phyloP scores from a whole-genome alignment of 2,329 filamentous ascomycete species.

The Sporothrix curviconia region DNA sequence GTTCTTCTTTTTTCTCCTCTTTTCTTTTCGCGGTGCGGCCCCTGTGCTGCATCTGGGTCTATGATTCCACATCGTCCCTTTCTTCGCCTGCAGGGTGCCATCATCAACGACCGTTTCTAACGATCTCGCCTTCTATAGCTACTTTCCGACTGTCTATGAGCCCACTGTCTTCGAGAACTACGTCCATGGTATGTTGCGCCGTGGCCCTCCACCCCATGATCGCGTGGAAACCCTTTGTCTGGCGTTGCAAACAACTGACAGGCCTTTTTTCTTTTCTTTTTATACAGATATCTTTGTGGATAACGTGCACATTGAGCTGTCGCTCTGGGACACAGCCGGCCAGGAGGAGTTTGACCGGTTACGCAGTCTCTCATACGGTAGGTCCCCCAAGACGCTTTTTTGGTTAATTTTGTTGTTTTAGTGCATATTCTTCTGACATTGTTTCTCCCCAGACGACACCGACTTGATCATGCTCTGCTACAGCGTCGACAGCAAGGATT shows the following conservation, averaged over 20 bases:
- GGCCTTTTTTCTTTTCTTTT: too few species aligned
- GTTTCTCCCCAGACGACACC: conserved; percentile 58
- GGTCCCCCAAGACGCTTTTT: too few species aligned
- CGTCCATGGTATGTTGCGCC: conserved; percentile 80
- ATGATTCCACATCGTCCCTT: not conserved
- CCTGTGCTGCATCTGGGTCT: too few species aligned
- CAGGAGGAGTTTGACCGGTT: conserved; percentile 98
- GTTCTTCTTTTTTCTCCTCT: too few species aligned
- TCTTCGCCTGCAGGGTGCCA: not conserved
- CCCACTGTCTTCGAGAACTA: conserved; percentile 99
- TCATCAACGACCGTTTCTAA: conserved; percentile 14
- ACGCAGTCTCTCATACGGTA: conserved; percentile 88
- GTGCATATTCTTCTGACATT: conserved; percentile 12
- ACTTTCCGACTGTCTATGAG: conserved; percentile 97
- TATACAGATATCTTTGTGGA: conserved; percentile 85
- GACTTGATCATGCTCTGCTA: conserved; percentile 99
- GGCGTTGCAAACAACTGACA: too few species aligned
- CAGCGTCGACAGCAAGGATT: conserved; percentile 91
- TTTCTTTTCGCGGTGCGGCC: too few species aligned
- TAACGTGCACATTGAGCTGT: conserved; percentile 92
- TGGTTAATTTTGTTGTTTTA: not conserved
- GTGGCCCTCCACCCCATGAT: too few species aligned
- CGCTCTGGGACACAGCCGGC: conserved; percentile 95
- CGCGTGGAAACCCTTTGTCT: too few species aligned
- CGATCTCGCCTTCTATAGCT: conserved; percentile 45